These are phyloP conservation scores for Arxiozyma telluris DNA, from an alignment of 1,139 yeast species.

Conservation along the genomic window DNA sequence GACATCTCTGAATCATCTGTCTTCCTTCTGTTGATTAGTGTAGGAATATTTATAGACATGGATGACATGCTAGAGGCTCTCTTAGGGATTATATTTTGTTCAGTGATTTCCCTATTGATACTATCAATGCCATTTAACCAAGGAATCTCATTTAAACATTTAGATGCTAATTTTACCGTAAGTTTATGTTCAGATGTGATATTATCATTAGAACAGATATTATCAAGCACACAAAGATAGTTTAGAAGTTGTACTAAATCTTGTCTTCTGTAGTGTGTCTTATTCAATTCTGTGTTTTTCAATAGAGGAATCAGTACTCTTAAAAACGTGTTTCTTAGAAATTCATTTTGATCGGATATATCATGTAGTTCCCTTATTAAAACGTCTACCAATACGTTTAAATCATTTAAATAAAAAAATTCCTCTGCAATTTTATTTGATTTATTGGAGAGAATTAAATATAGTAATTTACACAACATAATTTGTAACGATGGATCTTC, in stretches of 20 bases:
- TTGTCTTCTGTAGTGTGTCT: slow-evolving; percentile 47
- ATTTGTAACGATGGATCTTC: slow-evolving; percentile 69
- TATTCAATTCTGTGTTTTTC: slow-evolving; percentile 53
- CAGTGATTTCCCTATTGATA: slow-evolving; percentile 1
- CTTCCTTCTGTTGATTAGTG: slow-evolving; percentile 1
- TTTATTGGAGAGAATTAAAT: slow-evolving; percentile 63
- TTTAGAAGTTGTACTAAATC: slow-evolving; percentile 46
- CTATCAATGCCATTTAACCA: slow-evolving; percentile 39
- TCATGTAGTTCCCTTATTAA: slow-evolving; percentile 70
- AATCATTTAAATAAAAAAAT: slow-evolving; percentile 71
- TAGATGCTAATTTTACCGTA: slow-evolving; percentile 51
- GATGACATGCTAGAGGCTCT: slow-evolving; percentile 13
- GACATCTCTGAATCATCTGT: background rate
- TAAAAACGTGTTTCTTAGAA: slow-evolving; percentile 63
- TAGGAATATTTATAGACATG: background rate
- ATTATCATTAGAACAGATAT: slow-evolving; percentile 25
- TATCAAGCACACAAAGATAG: slow-evolving; percentile 35
- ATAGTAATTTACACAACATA: slow-evolving; percentile 68
- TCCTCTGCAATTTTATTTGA: slow-evolving; percentile 47
- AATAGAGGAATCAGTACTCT: slow-evolving; percentile 69
- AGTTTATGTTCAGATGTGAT: slow-evolving; percentile 31
- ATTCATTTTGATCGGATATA: slow-evolving; percentile 51
- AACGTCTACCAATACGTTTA: slow-evolving; percentile 79
- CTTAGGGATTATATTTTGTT: slow-evolving; percentile 6
- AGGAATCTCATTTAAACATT: slow-evolving; percentile 45